Evolutionary conservation across 371 early-diverging fungal species (phyloP).

Genomic region (Mortierella sp.): DNA sequence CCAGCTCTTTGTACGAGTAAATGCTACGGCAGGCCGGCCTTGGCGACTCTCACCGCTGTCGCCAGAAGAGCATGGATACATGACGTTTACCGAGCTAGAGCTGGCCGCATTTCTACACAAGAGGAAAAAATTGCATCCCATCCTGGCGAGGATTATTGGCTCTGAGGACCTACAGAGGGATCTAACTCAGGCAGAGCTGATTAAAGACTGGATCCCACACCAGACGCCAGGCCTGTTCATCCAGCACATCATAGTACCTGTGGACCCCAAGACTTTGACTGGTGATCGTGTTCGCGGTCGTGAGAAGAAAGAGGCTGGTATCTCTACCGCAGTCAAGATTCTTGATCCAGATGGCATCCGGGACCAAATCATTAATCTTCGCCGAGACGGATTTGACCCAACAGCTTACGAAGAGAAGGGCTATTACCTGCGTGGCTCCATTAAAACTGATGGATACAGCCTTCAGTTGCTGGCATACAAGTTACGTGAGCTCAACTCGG

Average conservation of each 20-base stretch:
- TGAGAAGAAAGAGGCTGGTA: constrained; percentile 4
- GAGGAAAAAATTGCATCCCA: constrained; percentile 4
- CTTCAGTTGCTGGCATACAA: constrained; percentile 22
- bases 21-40: not conserved
- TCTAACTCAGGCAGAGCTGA: too few relatives aligned
- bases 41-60: constrained; percentile 22
- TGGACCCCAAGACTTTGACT: not conserved
- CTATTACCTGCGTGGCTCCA: constrained; percentile 15
- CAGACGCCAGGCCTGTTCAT: constrained; percentile 12
- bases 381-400: constrained; percentile 1
- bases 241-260: constrained; percentile 15
- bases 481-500: constrained; percentile 17
- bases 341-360: constrained; percentile 7
- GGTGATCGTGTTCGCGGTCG: not conserved
- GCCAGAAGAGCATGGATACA: constrained; percentile 12
- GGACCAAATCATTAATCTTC: constrained; percentile 14
- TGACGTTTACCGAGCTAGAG: constrained; percentile 17
- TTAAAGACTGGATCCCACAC: constrained; percentile 9
- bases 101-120: constrained; percentile 18
- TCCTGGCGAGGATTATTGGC: constrained; percentile 11
- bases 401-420: constrained; percentile 9
- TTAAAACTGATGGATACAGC: constrained; percentile 22
- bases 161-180: constrained; percentile 2
- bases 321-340: too few relatives aligned
- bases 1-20: constrained; percentile 12